A percentile compares a stretch with the other conserved stretches of the same genome.
Conservation (phyloP, 2,329 filamentous ascomycete species). For the Trichoderma endophyticum region DNA sequence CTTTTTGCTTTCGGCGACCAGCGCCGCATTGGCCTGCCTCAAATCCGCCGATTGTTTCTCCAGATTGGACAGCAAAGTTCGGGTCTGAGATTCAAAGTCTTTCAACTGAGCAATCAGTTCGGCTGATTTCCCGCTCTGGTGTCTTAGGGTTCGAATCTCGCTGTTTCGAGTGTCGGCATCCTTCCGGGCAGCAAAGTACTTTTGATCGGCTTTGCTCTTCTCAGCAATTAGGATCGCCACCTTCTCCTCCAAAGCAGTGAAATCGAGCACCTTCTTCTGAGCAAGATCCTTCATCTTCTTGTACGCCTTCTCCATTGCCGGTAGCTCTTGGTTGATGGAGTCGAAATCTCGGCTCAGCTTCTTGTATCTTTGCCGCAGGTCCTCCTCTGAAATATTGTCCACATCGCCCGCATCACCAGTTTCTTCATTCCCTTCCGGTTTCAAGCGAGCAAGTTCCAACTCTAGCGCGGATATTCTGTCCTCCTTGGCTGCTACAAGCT, state of each 20-base stretch:
- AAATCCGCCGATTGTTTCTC: conserved; percentile 88
- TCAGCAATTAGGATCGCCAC: conserved; percentile 72
- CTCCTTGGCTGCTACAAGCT: conserved; percentile 74
- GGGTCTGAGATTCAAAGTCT: conserved; percentile 76
- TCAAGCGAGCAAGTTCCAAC: conserved; percentile 72
- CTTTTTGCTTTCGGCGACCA: conserved; percentile 69
- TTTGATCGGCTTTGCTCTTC: conserved; percentile 95
- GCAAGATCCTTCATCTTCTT: conserved; percentile 83
- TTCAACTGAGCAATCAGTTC: conserved; percentile 94
- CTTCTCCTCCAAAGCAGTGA: conserved; percentile 72
- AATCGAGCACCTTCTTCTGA: conserved; percentile 81
- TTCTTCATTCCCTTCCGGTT: conserved; percentile 45
- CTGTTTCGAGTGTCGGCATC: conserved; percentile 80
- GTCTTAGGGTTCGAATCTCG: conserved; percentile 74
- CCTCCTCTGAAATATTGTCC: conserved; percentile 62
- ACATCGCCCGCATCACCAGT: conserved; percentile 46
- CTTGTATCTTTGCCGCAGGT: conserved; percentile 69
- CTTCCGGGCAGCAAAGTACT: conserved; percentile 95
- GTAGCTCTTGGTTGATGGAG: conserved; percentile 81
- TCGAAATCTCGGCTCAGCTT: conserved; percentile 77
- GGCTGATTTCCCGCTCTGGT: conserved; percentile 83
- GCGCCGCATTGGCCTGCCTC: conserved; percentile 70
- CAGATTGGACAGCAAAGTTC: conserved; percentile 73
- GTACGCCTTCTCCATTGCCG: conserved; percentile 86
- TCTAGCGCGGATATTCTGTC: conserved; percentile 79